These are phyloP conservation scores for Trametes maxima DNA, from an alignment of 768 basidiomycete genomes.

Conservation along the genomic window DNA sequence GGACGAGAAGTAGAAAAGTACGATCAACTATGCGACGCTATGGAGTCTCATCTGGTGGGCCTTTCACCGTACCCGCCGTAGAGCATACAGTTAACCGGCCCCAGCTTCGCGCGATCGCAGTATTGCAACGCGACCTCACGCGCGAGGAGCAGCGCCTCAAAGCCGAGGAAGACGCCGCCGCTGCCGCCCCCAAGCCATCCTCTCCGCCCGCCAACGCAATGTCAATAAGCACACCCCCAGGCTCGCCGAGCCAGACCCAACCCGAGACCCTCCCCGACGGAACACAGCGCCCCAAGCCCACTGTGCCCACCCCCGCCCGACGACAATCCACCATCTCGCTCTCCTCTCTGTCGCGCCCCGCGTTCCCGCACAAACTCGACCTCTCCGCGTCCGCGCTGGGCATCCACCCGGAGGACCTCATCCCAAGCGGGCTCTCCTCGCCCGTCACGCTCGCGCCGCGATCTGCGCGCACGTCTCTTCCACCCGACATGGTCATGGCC, in stretches of 20 bases:
- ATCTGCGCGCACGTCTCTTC: slow-evolving; percentile 59
- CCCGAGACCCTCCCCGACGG: slow-evolving; percentile 15
- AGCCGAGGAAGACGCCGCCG: slow-evolving; percentile 45
- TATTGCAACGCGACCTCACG: slow-evolving; percentile 69
- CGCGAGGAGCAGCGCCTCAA: slow-evolving; percentile 59
- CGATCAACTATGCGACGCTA: slow-evolving; percentile 76
- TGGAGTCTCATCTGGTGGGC: slow-evolving; percentile 72
- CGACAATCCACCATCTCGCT: slow-evolving; percentile 80
- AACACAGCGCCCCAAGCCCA: slow-evolving; percentile 10
- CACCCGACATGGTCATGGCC: slow-evolving; percentile 67
- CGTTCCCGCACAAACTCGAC: slow-evolving; percentile 77
- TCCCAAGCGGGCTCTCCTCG: slow-evolving; percentile 64
- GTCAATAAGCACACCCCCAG: slow-evolving; percentile 19
- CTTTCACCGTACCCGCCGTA: background rate
- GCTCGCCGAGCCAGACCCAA: slow-evolving; percentile 18
- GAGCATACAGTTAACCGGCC: background rate
- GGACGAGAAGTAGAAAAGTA: slow-evolving; percentile 78
- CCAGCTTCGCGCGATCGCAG: slow-evolving; percentile 71
- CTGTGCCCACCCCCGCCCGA: slow-evolving; percentile 40
- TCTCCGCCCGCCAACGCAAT: slow-evolving; percentile 31
- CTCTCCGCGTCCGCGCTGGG: slow-evolving; percentile 70
- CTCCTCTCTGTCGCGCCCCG: slow-evolving; percentile 74
- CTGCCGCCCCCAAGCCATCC: slow-evolving; percentile 36
- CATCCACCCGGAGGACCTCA: slow-evolving; percentile 63
- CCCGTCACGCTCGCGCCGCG: slow-evolving; percentile 84